Base-by-base conservation (phyloP, 805 yeast genomes). In the Wickerhamiella azyma region DNA sequence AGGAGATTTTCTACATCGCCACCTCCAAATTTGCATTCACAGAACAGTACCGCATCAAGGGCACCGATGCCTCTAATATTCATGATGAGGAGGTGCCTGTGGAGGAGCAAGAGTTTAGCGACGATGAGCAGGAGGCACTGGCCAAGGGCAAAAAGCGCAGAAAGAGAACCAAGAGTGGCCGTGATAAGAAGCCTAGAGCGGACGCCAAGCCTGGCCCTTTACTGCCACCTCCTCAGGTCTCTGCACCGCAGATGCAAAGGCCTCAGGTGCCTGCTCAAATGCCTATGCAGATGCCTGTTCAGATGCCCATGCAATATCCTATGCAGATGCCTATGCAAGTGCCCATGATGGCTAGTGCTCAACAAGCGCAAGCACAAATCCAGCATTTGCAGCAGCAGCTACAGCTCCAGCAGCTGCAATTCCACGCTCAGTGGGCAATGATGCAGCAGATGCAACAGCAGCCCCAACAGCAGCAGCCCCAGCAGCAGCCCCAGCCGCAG, bases 1-100 rank as follows among this genome's bases (percentile, higher is more conserved):
- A 63, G 13, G 70, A 70, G 37, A 89, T 81, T 0, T 85, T 56
- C 60, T 85, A 81, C 53, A 89, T 88, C 5, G 92, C 83, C 1
- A 80, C 86, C 2, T 81, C 96, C 0, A 73, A 81, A 46, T 89
- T 86, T 63, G 68, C 82, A 8, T 76, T 78, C 52, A 89, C 97
- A 0, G 81, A 81, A 43, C 65, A 75, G 19, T 71, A 88, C 46
- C 83, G 77, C 54, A 66, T 71, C 18, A 88, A 81, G 56, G 98
- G 97, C 19, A 80, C 86, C 1, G 98, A 92, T 66, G 98, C 98
- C 0, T 82, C 94, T 57, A 92, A 92, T 55, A 79, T 85, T 61
- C 81, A 85, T 59, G 98, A 92, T 61, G 97, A 92, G 64, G 98
- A 92, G 57, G 64, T 89, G 26, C 85, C 95, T 0, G 86, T 79